These are phyloP conservation scores for Calycina marina DNA, from an alignment of 2,329 filamentous ascomycete species.

Conservation along the genomic window DNA sequence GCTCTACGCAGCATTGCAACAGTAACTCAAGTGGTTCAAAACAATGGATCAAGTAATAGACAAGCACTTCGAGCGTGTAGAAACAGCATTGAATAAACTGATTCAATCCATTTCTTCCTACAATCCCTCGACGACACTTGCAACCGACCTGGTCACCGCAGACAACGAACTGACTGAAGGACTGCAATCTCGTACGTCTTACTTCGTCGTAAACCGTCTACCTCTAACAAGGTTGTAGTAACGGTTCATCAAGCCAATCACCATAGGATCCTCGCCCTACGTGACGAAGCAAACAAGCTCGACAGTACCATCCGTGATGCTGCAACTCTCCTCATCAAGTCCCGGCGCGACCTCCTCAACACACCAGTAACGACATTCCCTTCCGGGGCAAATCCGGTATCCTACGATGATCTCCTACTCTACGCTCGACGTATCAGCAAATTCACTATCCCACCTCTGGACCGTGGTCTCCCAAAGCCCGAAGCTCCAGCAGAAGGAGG, in stretches of 20 bases:
- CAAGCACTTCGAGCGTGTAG: constrained; percentile 48
- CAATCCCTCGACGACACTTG: constrained; percentile 55
- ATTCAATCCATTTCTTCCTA: constrained; percentile 74
- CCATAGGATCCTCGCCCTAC: constrained; percentile 52
- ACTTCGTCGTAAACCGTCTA: background rate
- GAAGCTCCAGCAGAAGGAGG: constrained; percentile 7
- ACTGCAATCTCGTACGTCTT: constrained; percentile 44
- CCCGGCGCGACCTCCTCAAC: constrained; percentile 57
- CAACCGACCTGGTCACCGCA: constrained; percentile 54
- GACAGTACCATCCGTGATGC: constrained; percentile 62
- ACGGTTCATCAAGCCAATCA: constrained; percentile 64
- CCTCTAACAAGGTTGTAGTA: constrained; percentile 30
- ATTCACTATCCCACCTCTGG: constrained; percentile 49
- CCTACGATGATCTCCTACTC: constrained; percentile 57
- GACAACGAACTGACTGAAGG: constrained; percentile 53
- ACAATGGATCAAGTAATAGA: constrained; percentile 50
- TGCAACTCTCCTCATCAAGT: constrained; percentile 51
- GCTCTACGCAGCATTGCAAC: background rate
- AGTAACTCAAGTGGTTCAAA: no score
- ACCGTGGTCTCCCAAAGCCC: constrained; percentile 9
- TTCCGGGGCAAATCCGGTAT: constrained; percentile 37
- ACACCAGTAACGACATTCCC: constrained; percentile 44
- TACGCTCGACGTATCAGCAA: constrained; percentile 71
- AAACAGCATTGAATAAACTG: constrained; percentile 50
- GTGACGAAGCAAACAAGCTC: constrained; percentile 45